Conservation (phyloP, 2,329 filamentous ascomycete species). For the Lachnellula subtilissima region DNA sequence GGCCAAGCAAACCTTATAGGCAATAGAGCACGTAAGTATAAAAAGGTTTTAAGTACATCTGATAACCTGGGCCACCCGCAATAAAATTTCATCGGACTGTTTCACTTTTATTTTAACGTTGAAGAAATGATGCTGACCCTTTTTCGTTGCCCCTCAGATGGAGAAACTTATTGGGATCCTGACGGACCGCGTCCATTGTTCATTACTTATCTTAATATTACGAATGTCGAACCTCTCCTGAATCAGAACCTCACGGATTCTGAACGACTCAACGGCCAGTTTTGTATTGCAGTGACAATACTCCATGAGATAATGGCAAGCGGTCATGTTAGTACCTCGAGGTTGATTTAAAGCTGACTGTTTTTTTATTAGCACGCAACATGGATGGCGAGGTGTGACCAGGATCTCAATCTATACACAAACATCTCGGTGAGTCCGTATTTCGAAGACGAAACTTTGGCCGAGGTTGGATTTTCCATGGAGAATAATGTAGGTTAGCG, state of each 20-base stretch:
- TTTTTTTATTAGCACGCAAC: not conserved
- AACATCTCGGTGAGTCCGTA: constrained; percentile 4
- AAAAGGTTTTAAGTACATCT: no score
- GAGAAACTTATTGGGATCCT: not conserved
- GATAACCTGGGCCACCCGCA: no score
- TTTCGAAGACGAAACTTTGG: constrained; percentile 12
- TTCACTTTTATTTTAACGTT: no score
- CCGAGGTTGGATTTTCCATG: constrained; percentile 16
- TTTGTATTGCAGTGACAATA: not conserved
- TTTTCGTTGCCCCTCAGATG: not conserved
- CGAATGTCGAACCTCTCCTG: not conserved
- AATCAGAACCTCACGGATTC: not conserved
- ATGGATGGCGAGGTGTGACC: constrained; percentile 4
- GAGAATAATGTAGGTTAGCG: constrained; percentile 12
- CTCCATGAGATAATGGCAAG: constrained; percentile 1
- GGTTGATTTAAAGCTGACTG: not conserved
- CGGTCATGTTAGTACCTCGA: not conserved
- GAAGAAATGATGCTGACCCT: no score
- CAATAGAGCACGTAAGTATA: no score
- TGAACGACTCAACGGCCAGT: not conserved
- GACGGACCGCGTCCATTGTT: not conserved
- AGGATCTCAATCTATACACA: constrained; percentile 6
- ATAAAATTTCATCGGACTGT: no score
- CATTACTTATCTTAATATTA: not conserved
- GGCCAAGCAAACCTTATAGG: no score